phyloP scores from a whole-genome alignment of 108 stramenopile genomes.

The Conticribra guillardii region DNA sequence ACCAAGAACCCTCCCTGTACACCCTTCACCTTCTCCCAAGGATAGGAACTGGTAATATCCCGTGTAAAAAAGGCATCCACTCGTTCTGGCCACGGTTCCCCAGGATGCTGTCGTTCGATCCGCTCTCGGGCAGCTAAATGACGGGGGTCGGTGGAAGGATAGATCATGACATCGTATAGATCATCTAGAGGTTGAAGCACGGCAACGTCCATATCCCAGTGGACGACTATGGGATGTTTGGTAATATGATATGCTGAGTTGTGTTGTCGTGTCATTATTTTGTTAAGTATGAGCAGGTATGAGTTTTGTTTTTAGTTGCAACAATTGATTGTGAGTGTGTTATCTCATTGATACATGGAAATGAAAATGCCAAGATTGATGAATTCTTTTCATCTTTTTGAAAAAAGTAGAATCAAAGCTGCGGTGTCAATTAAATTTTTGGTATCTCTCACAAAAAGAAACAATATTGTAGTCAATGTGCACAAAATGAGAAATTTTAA shows the following conservation, averaged over 20 bases:
- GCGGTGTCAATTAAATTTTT: too few species aligned
- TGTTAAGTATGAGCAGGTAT: not conserved
- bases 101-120: conserved; percentile 51
- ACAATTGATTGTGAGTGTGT: too few species aligned
- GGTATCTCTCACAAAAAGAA: too few species aligned
- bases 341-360: too few species aligned
- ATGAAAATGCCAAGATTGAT: too few species aligned
- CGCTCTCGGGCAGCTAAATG: conserved; percentile 22
- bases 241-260: conserved; percentile 62
- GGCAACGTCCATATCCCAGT: conserved; percentile 72
- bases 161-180: conserved; percentile 70
- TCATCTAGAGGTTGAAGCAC: conserved; percentile 67
- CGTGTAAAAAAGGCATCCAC: conserved; percentile 62
- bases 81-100: conserved; percentile 44
- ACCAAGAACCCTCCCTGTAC: conserved; percentile 74
- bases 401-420: too few species aligned
- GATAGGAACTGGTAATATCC: conserved; percentile 55
- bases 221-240: conserved; percentile 66
- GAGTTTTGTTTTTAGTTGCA: too few species aligned
- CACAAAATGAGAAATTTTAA: too few species aligned
- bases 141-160: conserved; percentile 29
- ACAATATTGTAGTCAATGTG: too few species aligned
- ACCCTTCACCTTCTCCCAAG: conserved; percentile 49
- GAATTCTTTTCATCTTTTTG: too few species aligned
- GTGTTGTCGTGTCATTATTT: not conserved